Percentiles rank a stretch among this genome's conserved stretches.
These are phyloP conservation scores for Ceriops tagal DNA, from an alignment of 345 rosid genomes.

Conservation along the genomic window DNA sequence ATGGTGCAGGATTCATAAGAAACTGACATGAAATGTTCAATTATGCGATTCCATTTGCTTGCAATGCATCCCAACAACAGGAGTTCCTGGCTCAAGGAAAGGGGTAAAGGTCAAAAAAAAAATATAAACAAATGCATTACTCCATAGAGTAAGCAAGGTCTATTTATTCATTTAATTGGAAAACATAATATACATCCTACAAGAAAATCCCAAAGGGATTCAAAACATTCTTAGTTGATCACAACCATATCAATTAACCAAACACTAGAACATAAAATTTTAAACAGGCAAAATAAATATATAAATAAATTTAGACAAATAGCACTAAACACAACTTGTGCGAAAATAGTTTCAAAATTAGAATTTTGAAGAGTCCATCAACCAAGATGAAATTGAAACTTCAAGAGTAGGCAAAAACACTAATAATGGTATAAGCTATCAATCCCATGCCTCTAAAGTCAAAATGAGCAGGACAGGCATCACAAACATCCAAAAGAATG, in stretches of 20 bases:
- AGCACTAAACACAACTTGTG: too few relatives aligned
- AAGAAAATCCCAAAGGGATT: not conserved
- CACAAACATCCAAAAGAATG: too few relatives aligned
- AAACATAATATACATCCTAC: not conserved
- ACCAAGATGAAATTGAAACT: too few relatives aligned
- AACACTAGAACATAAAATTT: too few relatives aligned
- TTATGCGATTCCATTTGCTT: constrained; percentile 51
- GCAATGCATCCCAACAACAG: constrained; percentile 62
- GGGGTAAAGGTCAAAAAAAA: not conserved
- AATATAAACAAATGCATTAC: not conserved
- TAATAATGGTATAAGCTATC: too few relatives aligned
- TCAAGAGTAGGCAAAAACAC: too few relatives aligned
- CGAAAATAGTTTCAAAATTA: too few relatives aligned
- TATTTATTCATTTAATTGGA: not conserved
- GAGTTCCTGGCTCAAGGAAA: constrained; percentile 54
- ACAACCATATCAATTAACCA: not conserved
- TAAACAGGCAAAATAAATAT: too few relatives aligned
- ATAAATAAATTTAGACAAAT: too few relatives aligned
- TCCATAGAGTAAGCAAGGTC: not conserved
- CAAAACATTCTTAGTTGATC: not conserved
- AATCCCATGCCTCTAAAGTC: too few relatives aligned
- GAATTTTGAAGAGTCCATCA: too few relatives aligned
- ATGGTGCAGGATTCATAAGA: constrained; percentile 46
- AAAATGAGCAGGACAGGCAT: too few relatives aligned
- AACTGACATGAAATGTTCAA: constrained; percentile 55